These are phyloP conservation scores for Misopates orontium DNA, from an alignment of 257 asterid genomes.

Conservation along the genomic window DNA sequence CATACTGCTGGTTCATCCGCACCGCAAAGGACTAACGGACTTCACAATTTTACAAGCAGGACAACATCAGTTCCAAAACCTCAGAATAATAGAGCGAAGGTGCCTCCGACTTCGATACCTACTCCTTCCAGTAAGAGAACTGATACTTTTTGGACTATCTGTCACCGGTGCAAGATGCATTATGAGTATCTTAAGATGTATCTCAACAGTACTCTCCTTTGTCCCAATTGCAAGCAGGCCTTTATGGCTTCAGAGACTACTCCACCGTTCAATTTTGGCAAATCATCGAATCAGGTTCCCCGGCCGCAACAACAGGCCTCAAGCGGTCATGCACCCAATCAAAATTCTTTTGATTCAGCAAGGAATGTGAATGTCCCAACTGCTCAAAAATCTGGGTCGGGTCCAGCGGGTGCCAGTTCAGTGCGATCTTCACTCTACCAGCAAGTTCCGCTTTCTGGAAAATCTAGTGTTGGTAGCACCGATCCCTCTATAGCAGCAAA, in stretches of 20 bases:
- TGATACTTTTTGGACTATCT: slow-evolving; percentile 67
- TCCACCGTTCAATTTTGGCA: slow-evolving; percentile 42
- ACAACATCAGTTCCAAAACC: slow-evolving; percentile 39
- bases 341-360: slow-evolving; percentile 32
- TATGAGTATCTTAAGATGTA: slow-evolving; percentile 53
- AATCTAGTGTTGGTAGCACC: slow-evolving; percentile 30
- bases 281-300: slow-evolving; percentile 33
- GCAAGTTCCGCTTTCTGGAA: slow-evolving; percentile 38
- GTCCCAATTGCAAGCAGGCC: slow-evolving; percentile 52
- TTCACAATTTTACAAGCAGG: slow-evolving; percentile 36
- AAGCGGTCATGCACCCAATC: slow-evolving; percentile 26
- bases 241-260: slow-evolving; percentile 50
- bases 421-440: slow-evolving; percentile 19
- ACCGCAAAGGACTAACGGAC: slow-evolving; percentile 37
- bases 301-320: slow-evolving; percentile 33
- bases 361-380: slow-evolving; percentile 37
- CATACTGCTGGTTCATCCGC: slow-evolving; percentile 45
- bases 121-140: slow-evolving; percentile 39
- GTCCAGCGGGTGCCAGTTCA: slow-evolving; percentile 25
- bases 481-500: slow-evolving; percentile 54
- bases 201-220: slow-evolving; percentile 55
- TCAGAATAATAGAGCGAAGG: slow-evolving; percentile 36
- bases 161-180: slow-evolving; percentile 58
- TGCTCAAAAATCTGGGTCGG: slow-evolving; percentile 41
- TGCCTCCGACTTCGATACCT: slow-evolving; percentile 28